Evolutionary conservation across 1,284 basidiomycete genomes (phyloP), one percentile per base, ranked within the genome.

Genomic region (Tylopilus sp.): DNA sequence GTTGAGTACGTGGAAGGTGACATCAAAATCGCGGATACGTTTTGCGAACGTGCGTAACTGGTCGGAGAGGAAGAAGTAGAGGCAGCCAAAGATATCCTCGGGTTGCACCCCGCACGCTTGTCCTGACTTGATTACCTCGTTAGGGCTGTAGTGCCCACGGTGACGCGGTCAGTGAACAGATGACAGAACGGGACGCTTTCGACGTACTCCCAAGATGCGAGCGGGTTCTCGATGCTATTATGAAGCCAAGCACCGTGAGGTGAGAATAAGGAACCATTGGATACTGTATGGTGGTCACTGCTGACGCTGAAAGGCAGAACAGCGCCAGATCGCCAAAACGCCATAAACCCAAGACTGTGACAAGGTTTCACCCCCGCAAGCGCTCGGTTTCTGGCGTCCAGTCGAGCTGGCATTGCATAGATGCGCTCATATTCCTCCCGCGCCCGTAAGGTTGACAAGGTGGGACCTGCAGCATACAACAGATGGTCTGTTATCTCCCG

Each of bases 31-130:
- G 7, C 60, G 59, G 34, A 75, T 53, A 12, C 69, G 67, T 9
- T 51, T 41, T 1, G 63, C 59, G 49, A 76, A 74, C 1, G 43
- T 53, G 26, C 57, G 59, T 7, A 76, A 61, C 48, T 74, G 65
- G 4, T 69, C 58, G 0, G 65, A 63, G 26, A 77, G 53, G 52
- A 66, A 69, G 48, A 76, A 74, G 54, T 74, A 76, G 6, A 77
- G 65, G 41, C 73, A 75, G 1, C 74, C 75, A 36, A 67, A 73
- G 37, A 74, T 55, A 42, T 77, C 75, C 43, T 67, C 71, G 0
- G 60, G 51, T 10, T 59, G 60, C 0, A 64, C 64, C 9, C 73
- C 72, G 15, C 64, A 50, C 0, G 53, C 53, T 42, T 63, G 60
- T n/a, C 74, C 72, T 3, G 58, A 55, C 40, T 56, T 52, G 26